Conservation (phyloP, 257 asterid species). For the Capsicum baccatum region DNA sequence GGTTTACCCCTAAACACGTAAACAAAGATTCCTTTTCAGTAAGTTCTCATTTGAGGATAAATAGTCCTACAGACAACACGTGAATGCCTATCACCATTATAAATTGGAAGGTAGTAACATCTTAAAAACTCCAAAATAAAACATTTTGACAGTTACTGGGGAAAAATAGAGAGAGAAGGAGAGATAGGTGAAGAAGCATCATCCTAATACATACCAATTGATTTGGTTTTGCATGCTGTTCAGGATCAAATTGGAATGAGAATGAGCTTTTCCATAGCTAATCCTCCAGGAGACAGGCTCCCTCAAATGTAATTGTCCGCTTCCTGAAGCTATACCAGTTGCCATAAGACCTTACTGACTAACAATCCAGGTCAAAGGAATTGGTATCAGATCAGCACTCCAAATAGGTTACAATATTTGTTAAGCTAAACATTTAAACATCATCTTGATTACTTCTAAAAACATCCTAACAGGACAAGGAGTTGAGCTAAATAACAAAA, state of each 20-base stretch:
- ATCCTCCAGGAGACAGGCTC: constrained; percentile 45
- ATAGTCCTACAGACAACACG: background rate
- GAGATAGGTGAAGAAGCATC: constrained; percentile 10
- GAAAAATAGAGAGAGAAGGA: background rate
- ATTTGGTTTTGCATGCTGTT: constrained; percentile 54
- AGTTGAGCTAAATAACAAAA: constrained; percentile 7
- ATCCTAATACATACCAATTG: constrained; percentile 59
- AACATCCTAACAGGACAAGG: background rate
- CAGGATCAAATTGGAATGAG: constrained; percentile 46
- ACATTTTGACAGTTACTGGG: background rate
- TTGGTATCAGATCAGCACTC: constrained; percentile 2
- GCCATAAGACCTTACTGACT: constrained; percentile 64
- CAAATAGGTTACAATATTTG: background rate
- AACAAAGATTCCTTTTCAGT: constrained; percentile 16
- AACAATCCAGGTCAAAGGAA: constrained; percentile 18
- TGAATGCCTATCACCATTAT: background rate
- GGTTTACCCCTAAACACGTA: background rate
- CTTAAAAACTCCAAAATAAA: constrained; percentile 1
- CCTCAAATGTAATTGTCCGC: constrained; percentile 55
- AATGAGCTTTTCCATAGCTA: constrained; percentile 52
- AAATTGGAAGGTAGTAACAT: background rate
- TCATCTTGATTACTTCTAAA: background rate
- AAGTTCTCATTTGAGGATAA: constrained; percentile 1
- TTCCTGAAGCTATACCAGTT: constrained; percentile 63
- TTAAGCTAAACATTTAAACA: constrained; percentile 1